Base-by-base conservation (phyloP, 2,329 filamentous ascomycete genomes). In the Zalaria sp. region DNA sequence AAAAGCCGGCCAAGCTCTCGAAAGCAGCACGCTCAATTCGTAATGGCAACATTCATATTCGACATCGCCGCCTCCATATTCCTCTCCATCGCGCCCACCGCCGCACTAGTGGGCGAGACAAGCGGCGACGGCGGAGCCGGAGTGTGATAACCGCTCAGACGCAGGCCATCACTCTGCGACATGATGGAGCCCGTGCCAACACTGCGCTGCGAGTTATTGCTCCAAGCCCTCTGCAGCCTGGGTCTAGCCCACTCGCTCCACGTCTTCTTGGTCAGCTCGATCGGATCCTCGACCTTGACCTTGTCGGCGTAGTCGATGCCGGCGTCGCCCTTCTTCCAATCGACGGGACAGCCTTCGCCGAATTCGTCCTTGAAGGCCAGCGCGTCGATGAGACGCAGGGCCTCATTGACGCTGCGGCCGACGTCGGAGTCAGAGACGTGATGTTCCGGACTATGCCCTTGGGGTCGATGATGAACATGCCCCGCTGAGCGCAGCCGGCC, bases 401-500 rank as follows among this genome's bases (percentile, higher is more conserved):
- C 72, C 63, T 81, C 77, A 55, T 78, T 73, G 42, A 80, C 77
- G 49, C 72, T 69, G 49, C 77, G 73, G 46, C 77, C 76, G 48
- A 80, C 75, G 46, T 75, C 73, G 28, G 78, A 67, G 52, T 80
- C 75, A 61, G 79, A 79, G 64, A 79, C 65, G 47, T 78, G 57
- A 79, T 76, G 66, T 76, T 51, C 47, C 75, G 62, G 26, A 80
- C 63, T 27, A 68, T 58, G 42, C 75, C 76, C 58, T 73, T 71
- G 45, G 75, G 75, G 56, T 81, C 77, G 52, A 80, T 78, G 61
- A 81, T 68, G 65, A 80, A 81, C 37, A 79, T 65, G 4, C 75
- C 77, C 25, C 77, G 68, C 44, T 80, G 69, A 8, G 76, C 73
- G 45, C 79, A 67, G 31, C 77, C 77, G 56, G 76, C 71, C 25